Percentiles rank a stretch among this genome's conserved stretches.
Conservation (phyloP, 225 moss, liverwort and hornwort genomes). For the Pleurozium schreberi region DNA sequence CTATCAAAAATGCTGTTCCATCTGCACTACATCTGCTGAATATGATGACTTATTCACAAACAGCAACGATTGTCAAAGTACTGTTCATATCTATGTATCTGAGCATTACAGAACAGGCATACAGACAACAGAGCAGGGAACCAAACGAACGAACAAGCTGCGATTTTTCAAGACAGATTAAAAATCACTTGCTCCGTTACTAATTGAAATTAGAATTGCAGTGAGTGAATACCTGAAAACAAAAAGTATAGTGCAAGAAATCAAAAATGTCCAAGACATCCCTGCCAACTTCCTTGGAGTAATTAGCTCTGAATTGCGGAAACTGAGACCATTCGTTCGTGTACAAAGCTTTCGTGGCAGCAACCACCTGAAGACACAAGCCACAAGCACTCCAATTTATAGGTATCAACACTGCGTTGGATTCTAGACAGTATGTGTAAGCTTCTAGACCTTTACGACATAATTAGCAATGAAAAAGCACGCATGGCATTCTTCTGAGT, state of each 20-base stretch:
- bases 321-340: slow-evolving; percentile 36
- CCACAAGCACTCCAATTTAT: neutral
- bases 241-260: slow-evolving; percentile 64
- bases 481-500: neutral
- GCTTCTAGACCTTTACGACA: neutral
- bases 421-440: neutral
- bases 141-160: neutral
- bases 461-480: neutral
- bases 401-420: neutral
- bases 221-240: slow-evolving; percentile 61
- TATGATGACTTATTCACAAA: neutral
- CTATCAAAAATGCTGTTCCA: neutral
- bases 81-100: neutral
- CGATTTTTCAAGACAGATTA: neutral
- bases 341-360: slow-evolving; percentile 50
- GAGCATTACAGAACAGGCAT: neutral
- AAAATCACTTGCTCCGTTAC: neutral
- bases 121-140: neutral
- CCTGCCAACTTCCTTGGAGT: slow-evolving; percentile 42
- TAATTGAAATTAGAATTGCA: neutral
- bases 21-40: neutral
- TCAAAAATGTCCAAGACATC: slow-evolving; percentile 71
- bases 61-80: neutral
- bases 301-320: slow-evolving; percentile 42
- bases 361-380: slow-evolving; percentile 51